Evolutionary conservation across 108 stramenopile species (phyloP), one percentile per base, ranked within the genome.

Genomic region (Discostella stelligeroides): DNA sequence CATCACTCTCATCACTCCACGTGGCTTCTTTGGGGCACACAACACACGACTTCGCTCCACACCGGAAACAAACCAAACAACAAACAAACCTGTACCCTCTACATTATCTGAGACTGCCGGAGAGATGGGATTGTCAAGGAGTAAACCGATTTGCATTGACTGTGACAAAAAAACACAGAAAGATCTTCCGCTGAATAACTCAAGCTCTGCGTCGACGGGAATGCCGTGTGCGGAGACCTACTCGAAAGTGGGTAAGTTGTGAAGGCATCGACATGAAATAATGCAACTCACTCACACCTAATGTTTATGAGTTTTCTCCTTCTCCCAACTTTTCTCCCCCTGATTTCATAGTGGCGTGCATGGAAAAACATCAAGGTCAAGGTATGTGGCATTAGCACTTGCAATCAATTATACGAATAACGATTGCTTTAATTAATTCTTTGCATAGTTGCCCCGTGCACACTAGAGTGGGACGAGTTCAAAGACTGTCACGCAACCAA

Each of bases 131-230:
- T 59, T 49, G 34, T 71, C 77, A 34, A 42, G 51, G 15, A 80
- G 73, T 51, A 80, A 75, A 42, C 66, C 24, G 40, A 29, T 79
- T 10, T 80, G 79, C 54, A 37, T 80, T 10, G 73, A 80, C 38
- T 80, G 79, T 24, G 79, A 75, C 28, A 75, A 63, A 50, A 80
- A 75, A 40, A 80, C 73, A 11, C 79, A 80, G 24, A 75, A 75
- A 47, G 73, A 80, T 11, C 42, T 80, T 13, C 79, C 74, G 9
- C 12, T 42, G 18, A 68, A 75, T 37, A 41, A 75, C 18, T 23
- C 54, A 17, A 75, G 63, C 56, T 70, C 73, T 27, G 74, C 68
- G 0, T 73, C 79, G 18, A 57, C 70, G 43, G 73, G 79, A 14
- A 56, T 54, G 59, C 73, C 60, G 17, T 80, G 68, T 17, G 73